Evolutionary conservation across 352 stramenopile species (phyloP).

Genomic region (Elongisporangium undulatum): DNA sequence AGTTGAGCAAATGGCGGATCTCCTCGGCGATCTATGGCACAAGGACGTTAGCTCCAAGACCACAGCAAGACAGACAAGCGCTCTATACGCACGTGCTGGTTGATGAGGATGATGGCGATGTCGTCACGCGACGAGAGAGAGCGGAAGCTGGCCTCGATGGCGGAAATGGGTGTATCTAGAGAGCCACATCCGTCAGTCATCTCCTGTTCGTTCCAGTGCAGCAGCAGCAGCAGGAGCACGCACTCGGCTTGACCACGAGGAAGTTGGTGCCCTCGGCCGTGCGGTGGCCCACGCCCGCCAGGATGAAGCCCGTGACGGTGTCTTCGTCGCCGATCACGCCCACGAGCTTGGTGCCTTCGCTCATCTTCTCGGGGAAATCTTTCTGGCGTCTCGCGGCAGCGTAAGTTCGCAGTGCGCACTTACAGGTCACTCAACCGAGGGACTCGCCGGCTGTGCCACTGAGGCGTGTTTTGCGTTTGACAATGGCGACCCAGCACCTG

Average conservation of each 20-base stretch:
- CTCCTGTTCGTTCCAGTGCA: not conserved
- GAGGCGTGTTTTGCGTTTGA: no score
- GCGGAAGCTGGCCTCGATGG: slow-evolving; percentile 93
- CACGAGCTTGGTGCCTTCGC: slow-evolving; percentile 82
- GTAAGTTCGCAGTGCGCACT: not conserved
- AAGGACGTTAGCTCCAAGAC: not conserved
- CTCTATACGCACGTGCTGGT: slow-evolving; percentile 89
- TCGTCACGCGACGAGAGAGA: slow-evolving; percentile 92
- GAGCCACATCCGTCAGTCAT: not conserved
- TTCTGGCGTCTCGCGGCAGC: not conserved
- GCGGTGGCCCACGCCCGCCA: slow-evolving; percentile 94
- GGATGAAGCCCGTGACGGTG: slow-evolving; percentile 97
- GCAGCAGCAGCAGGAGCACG: slow-evolving; percentile 11
- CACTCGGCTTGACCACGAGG: slow-evolving; percentile 94
- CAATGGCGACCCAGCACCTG: slow-evolving; percentile 36
- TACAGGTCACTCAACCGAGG: not conserved
- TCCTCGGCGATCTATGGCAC: slow-evolving; percentile 90
- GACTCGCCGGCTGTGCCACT: not conserved
- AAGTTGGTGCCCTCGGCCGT: slow-evolving; percentile 96
- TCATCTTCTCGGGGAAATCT: slow-evolving; percentile 26
- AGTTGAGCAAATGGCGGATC: slow-evolving; percentile 97
- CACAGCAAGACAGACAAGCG: not conserved
- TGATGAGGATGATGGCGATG: slow-evolving; percentile 99
- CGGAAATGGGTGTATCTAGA: slow-evolving; percentile 82
- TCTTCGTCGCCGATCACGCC: slow-evolving; percentile 93